phyloP scores from a whole-genome alignment of 331 rosid genomes.

The Rosa hybrid region DNA sequence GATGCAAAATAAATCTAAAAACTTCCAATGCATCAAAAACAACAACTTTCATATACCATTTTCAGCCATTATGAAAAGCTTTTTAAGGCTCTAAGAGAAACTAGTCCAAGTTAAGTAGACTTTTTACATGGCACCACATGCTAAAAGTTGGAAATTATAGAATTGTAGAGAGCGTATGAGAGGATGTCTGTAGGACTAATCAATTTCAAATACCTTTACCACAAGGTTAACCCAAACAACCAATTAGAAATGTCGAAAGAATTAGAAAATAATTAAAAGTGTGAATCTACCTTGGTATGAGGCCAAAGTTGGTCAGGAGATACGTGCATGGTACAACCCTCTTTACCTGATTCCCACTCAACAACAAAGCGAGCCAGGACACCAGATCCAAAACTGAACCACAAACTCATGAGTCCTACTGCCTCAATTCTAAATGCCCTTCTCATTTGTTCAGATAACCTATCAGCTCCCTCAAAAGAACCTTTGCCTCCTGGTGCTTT shows the following conservation, averaged over 20 bases:
- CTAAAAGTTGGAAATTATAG: neutral
- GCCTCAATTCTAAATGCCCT: slow-evolving; percentile 95
- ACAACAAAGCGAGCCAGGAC: slow-evolving; percentile 97
- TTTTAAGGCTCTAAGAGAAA: neutral
- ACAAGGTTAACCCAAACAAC: neutral
- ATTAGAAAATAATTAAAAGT: neutral
- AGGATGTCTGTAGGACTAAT: neutral
- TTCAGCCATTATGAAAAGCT: neutral
- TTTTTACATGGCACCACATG: neutral
- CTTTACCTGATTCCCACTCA: slow-evolving; percentile 97
- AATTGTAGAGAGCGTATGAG: neutral
- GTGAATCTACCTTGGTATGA: slow-evolving; percentile 77
- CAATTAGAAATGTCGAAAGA: neutral
- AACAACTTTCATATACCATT: neutral
- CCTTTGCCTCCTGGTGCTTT: slow-evolving; percentile 62
- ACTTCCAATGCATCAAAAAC: slow-evolving; percentile 3
- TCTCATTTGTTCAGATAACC: slow-evolving; percentile 85
- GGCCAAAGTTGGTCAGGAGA: slow-evolving; percentile 99
- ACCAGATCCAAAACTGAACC: slow-evolving; percentile 97
- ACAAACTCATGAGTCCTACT: slow-evolving; percentile 92
- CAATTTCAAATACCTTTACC: neutral
- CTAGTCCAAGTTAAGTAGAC: neutral
- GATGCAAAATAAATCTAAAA: neutral
- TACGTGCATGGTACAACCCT: slow-evolving; percentile 99
- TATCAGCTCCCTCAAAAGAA: slow-evolving; percentile 64